These are phyloP conservation scores for Penicillium sp. DNA, from an alignment of 2,329 filamentous ascomycete species.

Conservation along the genomic window DNA sequence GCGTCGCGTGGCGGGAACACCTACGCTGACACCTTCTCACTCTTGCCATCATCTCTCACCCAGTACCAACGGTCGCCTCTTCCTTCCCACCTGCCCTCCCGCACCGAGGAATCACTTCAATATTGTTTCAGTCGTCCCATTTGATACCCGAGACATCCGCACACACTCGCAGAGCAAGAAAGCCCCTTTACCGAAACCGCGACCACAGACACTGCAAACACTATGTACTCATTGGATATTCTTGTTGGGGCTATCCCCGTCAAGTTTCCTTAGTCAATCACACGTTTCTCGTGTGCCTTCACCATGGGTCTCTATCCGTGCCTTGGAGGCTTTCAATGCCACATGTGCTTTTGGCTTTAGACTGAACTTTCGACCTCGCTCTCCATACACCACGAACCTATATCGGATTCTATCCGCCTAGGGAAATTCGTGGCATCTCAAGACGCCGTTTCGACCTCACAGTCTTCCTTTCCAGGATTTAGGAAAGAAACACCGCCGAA, in stretches of 20 bases:
- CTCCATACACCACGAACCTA: conserved; percentile 3
- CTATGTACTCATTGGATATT: conserved; percentile 25
- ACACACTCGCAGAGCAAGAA: background rate
- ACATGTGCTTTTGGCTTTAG: conserved; percentile 8
- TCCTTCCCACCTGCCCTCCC: background rate
- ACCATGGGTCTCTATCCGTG: conserved; percentile 30
- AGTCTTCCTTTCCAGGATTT: background rate
- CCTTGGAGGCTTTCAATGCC: conserved; percentile 33
- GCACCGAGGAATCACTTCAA: background rate
- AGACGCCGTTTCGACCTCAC: background rate
- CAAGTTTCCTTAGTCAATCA: conserved; percentile 28
- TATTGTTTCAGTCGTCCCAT: background rate
- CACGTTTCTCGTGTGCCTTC: conserved; percentile 23
- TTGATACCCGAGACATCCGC: background rate
- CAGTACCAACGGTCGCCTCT: conserved; percentile 1
- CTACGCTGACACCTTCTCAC: conserved; percentile 1
- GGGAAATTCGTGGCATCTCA: conserved; percentile 1
- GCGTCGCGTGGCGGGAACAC: conserved; percentile 15
- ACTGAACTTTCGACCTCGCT: conserved; percentile 9
- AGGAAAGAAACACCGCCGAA: conserved; percentile 9
- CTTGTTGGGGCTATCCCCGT: conserved; percentile 24
- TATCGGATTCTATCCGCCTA: background rate
- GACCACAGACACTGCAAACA: conserved; percentile 5
- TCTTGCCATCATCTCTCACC: conserved; percentile 4
- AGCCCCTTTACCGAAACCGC: background rate